Percentiles rank a stretch among this genome's conserved stretches.
Conservation (phyloP, 164 flowering plant species). For the Umbellularia californica region DNA sequence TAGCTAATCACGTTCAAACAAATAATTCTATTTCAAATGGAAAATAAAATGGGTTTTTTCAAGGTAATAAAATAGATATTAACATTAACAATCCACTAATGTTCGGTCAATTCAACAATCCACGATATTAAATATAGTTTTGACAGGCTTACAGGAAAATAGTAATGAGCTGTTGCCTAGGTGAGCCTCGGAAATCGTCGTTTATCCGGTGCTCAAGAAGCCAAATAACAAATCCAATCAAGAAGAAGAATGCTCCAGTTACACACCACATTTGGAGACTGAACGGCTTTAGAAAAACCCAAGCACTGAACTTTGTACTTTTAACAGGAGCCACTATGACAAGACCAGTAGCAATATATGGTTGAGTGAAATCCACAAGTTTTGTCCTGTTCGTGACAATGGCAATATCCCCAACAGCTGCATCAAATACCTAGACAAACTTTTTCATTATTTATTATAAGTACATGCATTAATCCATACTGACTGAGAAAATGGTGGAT, state of each 20-base stretch:
- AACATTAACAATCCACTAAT: not conserved
- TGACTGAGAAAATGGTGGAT: not conserved
- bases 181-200: conserved; percentile 73
- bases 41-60: too few species aligned
- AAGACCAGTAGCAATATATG: conserved; percentile 60
- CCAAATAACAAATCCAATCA: conserved; percentile 72
- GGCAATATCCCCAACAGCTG: conserved; percentile 77
- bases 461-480: not conserved
- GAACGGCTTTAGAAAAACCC: conserved; percentile 82
- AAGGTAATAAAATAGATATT: not conserved
- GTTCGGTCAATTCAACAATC: not conserved
- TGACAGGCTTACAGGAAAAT: conserved; percentile 50
- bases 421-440: conserved; percentile 56
- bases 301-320: conserved; percentile 45
- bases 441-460: not conserved
- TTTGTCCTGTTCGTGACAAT: conserved; percentile 63
- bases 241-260: conserved; percentile 55
- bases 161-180: conserved; percentile 58
- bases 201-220: conserved; percentile 79
- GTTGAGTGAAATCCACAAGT: conserved; percentile 79
- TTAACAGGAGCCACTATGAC: conserved; percentile 60
- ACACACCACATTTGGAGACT: conserved; percentile 66
- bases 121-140: not conserved
- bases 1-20: too few species aligned
- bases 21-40: too few species aligned